Conservation (phyloP, 306 rosid species). For the Lathyrus oleraceus region DNA sequence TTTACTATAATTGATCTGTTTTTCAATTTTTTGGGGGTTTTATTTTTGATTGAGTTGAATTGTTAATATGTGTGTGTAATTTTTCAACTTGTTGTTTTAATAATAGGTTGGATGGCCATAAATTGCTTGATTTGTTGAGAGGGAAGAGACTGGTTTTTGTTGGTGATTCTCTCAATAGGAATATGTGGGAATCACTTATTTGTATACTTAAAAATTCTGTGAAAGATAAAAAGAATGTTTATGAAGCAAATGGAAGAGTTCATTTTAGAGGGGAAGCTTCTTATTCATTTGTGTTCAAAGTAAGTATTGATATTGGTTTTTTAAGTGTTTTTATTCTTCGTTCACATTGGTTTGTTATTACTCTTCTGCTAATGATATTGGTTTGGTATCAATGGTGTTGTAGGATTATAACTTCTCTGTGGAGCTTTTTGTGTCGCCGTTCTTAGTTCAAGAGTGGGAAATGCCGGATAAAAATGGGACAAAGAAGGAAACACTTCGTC, state of each 20-base stretch:
- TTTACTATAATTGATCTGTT: constrained; percentile 9
- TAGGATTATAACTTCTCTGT: constrained; percentile 82
- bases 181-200: constrained; percentile 97
- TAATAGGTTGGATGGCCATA: constrained; percentile 68
- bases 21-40: not conserved
- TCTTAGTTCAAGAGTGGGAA: constrained; percentile 95
- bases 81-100: constrained; percentile 19
- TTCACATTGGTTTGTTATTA: constrained; percentile 12
- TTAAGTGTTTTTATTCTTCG: not conserved
- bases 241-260: constrained; percentile 76
- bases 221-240: constrained; percentile 60
- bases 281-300: constrained; percentile 82
- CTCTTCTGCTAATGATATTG: constrained; percentile 13
- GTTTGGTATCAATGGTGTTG: constrained; percentile 12
- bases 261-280: constrained; percentile 85
- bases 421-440: constrained; percentile 92
- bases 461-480: constrained; percentile 63
- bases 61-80: not conserved
- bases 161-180: constrained; percentile 96
- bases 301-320: constrained; percentile 26
- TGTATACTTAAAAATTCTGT: constrained; percentile 81
- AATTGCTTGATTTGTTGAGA: constrained; percentile 66
- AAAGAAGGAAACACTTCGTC: constrained; percentile 87
- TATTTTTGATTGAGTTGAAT: constrained; percentile 1
- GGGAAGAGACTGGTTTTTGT: constrained; percentile 88